Evolutionary conservation across 495 filamentous ascomycete genomes (phyloP), one percentile per base, ranked within the genome.

Genomic region (Thermochaetoides thermophila): DNA sequence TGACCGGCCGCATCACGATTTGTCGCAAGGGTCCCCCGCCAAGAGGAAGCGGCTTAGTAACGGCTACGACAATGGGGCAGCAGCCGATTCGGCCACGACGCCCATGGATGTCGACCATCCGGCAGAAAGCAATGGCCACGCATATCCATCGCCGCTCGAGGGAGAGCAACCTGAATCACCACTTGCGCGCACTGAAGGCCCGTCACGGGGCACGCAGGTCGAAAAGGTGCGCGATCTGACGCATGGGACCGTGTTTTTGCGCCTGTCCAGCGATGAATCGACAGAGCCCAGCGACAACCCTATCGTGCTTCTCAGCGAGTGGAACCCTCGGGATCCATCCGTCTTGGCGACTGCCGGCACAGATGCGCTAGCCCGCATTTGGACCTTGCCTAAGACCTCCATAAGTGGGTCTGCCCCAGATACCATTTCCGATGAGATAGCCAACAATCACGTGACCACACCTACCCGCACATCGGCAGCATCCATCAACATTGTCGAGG

Each of bases 351-450:
- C 74, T 41, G 74, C 73, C 52, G 80, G 81, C 48, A 68, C 63
- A 48, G 76, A 84, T 53, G 71, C 74, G 53, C 76, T 82, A 67
- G 81, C 79, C 60, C 76, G 73, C 40, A 60, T 89, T 54, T 87
- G 79, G 79, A 80, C 71, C 43, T 49, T 85, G 31, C 67, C 73
- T 42, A 56, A n/a, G n/a, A n/a, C n/a, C n/a, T n/a, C n/a, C n/a
- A n/a, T n/a, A n/a, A n/a, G 60, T 64, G 59, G 59, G 43, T 54
- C 66, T 39, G 55, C 58, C 45, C 52, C 58, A 35, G 56, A 63
- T 37, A 46, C 53, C 39, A 55, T 53, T 36, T 46, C 55, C 35
- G 47, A 44, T 62, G 59, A 65, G 63, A 63, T 62, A 61, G 57
- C n/a, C n/a, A n/a, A n/a, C n/a, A n/a, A n/a, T n/a, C n/a, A n/a